A percentile compares a stretch with the other conserved stretches of the same genome.
Conservation (phyloP, 768 basidiomycete species). For the Harrya chromipes region DNA sequence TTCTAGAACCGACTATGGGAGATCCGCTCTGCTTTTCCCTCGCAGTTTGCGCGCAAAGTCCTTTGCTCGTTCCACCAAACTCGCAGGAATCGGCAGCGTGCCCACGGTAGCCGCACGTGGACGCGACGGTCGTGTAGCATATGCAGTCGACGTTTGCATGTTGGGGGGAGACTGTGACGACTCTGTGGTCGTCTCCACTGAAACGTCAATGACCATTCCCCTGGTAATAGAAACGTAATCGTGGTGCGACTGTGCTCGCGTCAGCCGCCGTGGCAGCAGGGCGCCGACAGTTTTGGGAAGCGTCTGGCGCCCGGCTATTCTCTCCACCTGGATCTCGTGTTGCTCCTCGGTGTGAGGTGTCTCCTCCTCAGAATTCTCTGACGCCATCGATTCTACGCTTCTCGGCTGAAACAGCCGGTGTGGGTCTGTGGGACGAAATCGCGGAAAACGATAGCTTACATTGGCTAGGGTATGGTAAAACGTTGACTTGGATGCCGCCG, state of each 20-base stretch:
- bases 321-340: conserved; percentile 49
- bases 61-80: conserved; percentile 39
- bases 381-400: conserved; percentile 44
- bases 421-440: conserved; percentile 7
- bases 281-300: conserved; percentile 41
- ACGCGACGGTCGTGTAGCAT: conserved; percentile 28
- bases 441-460: conserved; percentile 27
- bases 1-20: neutral
- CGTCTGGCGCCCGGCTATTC: conserved; percentile 42
- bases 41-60: conserved; percentile 43
- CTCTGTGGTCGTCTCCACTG: conserved; percentile 41
- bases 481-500: conserved; percentile 43
- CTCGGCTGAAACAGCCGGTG: conserved; percentile 35
- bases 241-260: conserved; percentile 40
- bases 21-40: conserved; percentile 34
- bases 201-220: conserved; percentile 44
- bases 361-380: conserved; percentile 33
- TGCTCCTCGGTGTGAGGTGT: conserved; percentile 40
- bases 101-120: conserved; percentile 36
- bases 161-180: conserved; percentile 1
- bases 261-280: conserved; percentile 45
- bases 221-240: conserved; percentile 31
- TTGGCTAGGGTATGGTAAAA: conserved; percentile 46
- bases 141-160: conserved; percentile 14
- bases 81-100: conserved; percentile 21